Percentiles rank a stretch among this genome's conserved stretches.
These are phyloP conservation scores for Diaporthe destruens DNA, from an alignment of 2,329 filamentous ascomycete genomes.

Conservation along the genomic window DNA sequence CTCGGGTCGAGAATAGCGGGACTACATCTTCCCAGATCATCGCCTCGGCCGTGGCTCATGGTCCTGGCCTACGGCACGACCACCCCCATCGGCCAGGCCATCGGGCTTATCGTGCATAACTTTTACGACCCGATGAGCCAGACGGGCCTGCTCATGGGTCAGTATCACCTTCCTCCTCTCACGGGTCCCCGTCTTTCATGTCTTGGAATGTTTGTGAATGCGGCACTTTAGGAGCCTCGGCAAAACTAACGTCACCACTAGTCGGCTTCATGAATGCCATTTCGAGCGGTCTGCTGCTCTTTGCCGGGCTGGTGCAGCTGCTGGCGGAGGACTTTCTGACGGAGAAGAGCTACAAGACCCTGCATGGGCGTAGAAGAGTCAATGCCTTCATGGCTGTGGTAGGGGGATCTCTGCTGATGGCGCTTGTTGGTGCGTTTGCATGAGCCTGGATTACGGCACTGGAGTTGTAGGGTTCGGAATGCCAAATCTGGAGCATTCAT, in stretches of 20 bases:
- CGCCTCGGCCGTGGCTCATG: constrained; percentile 85
- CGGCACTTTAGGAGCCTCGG: too few relatives aligned
- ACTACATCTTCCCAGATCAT: constrained; percentile 80
- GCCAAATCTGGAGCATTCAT: neutral
- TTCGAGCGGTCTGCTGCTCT: constrained; percentile 82
- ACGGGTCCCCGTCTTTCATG: too few relatives aligned
- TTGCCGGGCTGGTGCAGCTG: constrained; percentile 86
- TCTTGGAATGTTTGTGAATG: too few relatives aligned
- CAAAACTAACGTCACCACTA: too few relatives aligned
- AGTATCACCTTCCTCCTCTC: too few relatives aligned
- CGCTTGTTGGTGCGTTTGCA: constrained; percentile 79
- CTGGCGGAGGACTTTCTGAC: constrained; percentile 86
- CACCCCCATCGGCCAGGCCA: constrained; percentile 86
- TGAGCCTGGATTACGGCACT: constrained; percentile 49
- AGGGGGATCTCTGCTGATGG: constrained; percentile 76
- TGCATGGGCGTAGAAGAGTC: constrained; percentile 72
- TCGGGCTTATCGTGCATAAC: constrained; percentile 81
- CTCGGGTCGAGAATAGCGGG: constrained; percentile 87
- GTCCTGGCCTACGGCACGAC: constrained; percentile 81
- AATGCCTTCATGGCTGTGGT: constrained; percentile 75
- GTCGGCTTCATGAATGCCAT: constrained; percentile 92
- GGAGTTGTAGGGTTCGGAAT: neutral
- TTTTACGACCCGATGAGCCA: constrained; percentile 85
- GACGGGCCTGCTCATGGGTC: constrained; percentile 75
- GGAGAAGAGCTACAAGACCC: constrained; percentile 78